phyloP scores from a whole-genome alignment of 2,329 filamentous ascomycete genomes.

The Penicillium sclerotigenum region DNA sequence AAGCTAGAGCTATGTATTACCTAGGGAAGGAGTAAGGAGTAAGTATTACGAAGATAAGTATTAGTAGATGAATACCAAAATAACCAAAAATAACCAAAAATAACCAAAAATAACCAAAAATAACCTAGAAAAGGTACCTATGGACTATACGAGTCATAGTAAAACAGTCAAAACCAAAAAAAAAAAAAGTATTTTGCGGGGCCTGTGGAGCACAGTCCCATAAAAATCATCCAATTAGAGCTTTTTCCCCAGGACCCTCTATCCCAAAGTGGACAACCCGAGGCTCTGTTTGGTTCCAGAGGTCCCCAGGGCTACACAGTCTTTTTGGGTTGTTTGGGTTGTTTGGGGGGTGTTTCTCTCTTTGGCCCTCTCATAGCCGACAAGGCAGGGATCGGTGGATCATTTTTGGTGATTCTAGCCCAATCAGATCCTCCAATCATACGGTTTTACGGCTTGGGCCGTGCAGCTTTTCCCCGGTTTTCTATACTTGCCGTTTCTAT shows the following conservation, averaged over 20 bases:
- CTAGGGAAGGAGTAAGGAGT: too few species aligned
- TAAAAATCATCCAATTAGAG: not conserved
- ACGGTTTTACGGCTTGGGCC: not conserved
- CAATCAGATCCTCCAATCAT: not conserved
- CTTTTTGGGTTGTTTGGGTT: too few species aligned
- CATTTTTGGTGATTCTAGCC: not conserved
- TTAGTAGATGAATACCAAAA: too few species aligned
- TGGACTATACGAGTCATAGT: not conserved
- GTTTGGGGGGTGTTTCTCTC: not conserved
- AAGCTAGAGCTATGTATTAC: not conserved
- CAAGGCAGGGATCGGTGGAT: not conserved
- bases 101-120: too few species aligned
- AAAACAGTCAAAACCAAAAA: not conserved
- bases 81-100: too few species aligned
- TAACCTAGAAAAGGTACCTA: too few species aligned
- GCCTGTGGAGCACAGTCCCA: not conserved
- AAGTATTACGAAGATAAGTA: too few species aligned
- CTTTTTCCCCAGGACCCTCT: not conserved
- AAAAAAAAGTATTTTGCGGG: not conserved
- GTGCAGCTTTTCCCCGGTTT: slow-evolving; percentile 6
- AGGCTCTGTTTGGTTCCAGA: slow-evolving; percentile 7
- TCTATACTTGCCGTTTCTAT: not conserved
- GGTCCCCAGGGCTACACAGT: too few species aligned
- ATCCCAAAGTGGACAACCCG: slow-evolving; percentile 5
- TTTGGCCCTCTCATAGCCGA: not conserved